phyloP scores from a whole-genome alignment of 2,329 filamentous ascomycete species.

The Ramularia endophylla region DNA sequence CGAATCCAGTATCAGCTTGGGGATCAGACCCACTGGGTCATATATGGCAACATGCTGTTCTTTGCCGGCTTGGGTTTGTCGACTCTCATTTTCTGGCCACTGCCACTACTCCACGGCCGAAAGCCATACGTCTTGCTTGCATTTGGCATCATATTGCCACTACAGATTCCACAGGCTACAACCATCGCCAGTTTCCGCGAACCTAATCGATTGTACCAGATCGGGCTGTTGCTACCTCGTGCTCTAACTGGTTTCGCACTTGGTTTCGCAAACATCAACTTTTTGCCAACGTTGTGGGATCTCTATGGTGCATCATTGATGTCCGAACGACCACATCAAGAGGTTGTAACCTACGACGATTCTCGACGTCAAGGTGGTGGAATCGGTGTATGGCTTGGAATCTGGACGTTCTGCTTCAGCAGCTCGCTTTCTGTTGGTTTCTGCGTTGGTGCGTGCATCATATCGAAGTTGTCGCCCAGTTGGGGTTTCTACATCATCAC shows the following conservation, averaged over 20 bases:
- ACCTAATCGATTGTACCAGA: slow-evolving; percentile 52
- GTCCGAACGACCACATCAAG: slow-evolving; percentile 66
- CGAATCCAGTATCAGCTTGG: slow-evolving; percentile 71
- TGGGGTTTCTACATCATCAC: slow-evolving; percentile 75
- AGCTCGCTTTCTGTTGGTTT: slow-evolving; percentile 68
- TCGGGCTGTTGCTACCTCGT: slow-evolving; percentile 57
- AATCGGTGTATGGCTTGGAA: slow-evolving; percentile 71
- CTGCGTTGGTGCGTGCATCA: slow-evolving; percentile 63
- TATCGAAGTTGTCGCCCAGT: slow-evolving; percentile 56
- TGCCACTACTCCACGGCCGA: slow-evolving; percentile 68
- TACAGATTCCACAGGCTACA: slow-evolving; percentile 71
- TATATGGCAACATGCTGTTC: slow-evolving; percentile 68
- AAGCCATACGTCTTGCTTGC: slow-evolving; percentile 70
- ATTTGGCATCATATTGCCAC: slow-evolving; percentile 62
- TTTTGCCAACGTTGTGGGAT: slow-evolving; percentile 64
- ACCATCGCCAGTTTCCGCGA: slow-evolving; percentile 54
- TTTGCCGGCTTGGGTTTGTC: slow-evolving; percentile 66
- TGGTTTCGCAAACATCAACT: slow-evolving; percentile 73
- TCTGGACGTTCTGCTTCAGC: slow-evolving; percentile 73
- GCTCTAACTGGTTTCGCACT: slow-evolving; percentile 62
- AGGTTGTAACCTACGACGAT: slow-evolving; percentile 61
- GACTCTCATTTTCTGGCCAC: slow-evolving; percentile 65
- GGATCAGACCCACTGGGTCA: slow-evolving; percentile 60
- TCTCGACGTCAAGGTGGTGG: slow-evolving; percentile 69
- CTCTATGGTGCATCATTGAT: slow-evolving; percentile 71